Conservation (phyloP, 495 filamentous ascomycete genomes). For the Penicillium longicatenatum region DNA sequence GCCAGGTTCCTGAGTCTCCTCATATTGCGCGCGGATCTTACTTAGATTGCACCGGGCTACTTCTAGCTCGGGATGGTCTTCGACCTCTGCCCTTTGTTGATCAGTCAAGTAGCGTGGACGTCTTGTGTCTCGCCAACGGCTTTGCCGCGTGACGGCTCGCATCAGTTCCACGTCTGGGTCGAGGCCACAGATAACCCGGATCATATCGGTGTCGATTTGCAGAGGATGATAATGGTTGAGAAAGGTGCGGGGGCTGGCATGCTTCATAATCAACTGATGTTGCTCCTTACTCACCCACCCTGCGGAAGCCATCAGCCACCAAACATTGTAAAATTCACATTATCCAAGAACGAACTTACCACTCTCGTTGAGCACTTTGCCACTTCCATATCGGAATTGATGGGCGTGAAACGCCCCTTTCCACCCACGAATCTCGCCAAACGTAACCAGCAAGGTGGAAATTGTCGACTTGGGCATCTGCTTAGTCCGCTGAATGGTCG, state of each 20-base stretch:
- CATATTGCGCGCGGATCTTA: neutral
- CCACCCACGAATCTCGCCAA: slow-evolving; percentile 16
- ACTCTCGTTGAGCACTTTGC: slow-evolving; percentile 27
- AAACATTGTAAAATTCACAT: too few species aligned
- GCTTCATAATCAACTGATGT: slow-evolving; percentile 42
- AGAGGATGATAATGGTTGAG: slow-evolving; percentile 40
- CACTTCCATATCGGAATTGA: slow-evolving; percentile 25
- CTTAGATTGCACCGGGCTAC: neutral
- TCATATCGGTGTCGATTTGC: slow-evolving; percentile 20
- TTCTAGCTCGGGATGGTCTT: slow-evolving; percentile 8
- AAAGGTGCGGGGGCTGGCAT: slow-evolving; percentile 32
- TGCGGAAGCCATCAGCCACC: too few species aligned
- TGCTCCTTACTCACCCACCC: slow-evolving; percentile 36
- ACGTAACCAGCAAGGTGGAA: slow-evolving; percentile 3
- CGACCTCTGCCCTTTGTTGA: slow-evolving; percentile 5
- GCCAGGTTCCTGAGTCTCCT: slow-evolving; percentile 3
- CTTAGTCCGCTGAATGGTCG: slow-evolving; percentile 6
- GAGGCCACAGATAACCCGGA: slow-evolving; percentile 27
- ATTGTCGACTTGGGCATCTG: slow-evolving; percentile 12
- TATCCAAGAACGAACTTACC: neutral
- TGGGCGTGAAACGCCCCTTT: slow-evolving; percentile 3
- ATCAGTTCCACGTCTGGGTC: slow-evolving; percentile 26
- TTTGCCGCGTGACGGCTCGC: slow-evolving; percentile 27
- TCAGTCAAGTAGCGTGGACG: slow-evolving; percentile 23
- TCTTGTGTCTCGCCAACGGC: slow-evolving; percentile 28